Percentiles rank a stretch among this genome's conserved stretches.
phyloP scores from a whole-genome alignment of 1,139 yeast species.

The Pichia sp. region DNA sequence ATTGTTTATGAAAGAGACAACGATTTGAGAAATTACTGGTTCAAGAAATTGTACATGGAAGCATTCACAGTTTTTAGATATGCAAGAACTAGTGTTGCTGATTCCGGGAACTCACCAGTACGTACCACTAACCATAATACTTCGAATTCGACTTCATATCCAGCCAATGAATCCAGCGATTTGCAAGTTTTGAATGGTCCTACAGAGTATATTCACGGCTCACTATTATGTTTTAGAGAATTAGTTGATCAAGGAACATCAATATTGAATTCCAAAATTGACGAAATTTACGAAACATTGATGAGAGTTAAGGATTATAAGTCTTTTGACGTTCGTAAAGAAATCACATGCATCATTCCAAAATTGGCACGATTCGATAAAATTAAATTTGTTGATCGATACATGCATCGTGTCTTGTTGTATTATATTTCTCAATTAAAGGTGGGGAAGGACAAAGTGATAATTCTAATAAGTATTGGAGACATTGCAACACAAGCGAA shows the following conservation, averaged over 20 bases:
- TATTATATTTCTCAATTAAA: constrained; percentile 75
- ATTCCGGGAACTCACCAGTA: constrained; percentile 1
- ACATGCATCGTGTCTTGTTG: constrained; percentile 71
- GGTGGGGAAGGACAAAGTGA: constrained; percentile 62
- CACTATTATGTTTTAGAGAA: constrained; percentile 76
- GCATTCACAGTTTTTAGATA: constrained; percentile 22
- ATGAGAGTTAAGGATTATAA: constrained; percentile 73
- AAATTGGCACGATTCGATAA: constrained; percentile 74
- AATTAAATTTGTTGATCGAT: constrained; percentile 67
- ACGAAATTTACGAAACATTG: constrained; percentile 69
- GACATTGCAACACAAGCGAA: constrained; percentile 78
- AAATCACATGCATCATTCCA: constrained; percentile 76
- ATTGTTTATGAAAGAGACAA: constrained; percentile 75
- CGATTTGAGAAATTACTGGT: constrained; percentile 68
- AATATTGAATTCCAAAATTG: constrained; percentile 64
- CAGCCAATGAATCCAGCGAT: not conserved
- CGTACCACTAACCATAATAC: constrained; percentile 2
- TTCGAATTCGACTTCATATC: not conserved
- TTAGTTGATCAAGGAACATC: constrained; percentile 58
- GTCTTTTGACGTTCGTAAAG: constrained; percentile 67
- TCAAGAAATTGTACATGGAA: constrained; percentile 43
- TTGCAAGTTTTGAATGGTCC: constrained; percentile 24
- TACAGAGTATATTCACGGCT: constrained; percentile 76
- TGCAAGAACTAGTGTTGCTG: constrained; percentile 4
- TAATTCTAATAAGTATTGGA: constrained; percentile 79